Evolutionary conservation across 2,329 filamentous ascomycete species (phyloP).

Genomic region (Epichloe bromicola): DNA sequence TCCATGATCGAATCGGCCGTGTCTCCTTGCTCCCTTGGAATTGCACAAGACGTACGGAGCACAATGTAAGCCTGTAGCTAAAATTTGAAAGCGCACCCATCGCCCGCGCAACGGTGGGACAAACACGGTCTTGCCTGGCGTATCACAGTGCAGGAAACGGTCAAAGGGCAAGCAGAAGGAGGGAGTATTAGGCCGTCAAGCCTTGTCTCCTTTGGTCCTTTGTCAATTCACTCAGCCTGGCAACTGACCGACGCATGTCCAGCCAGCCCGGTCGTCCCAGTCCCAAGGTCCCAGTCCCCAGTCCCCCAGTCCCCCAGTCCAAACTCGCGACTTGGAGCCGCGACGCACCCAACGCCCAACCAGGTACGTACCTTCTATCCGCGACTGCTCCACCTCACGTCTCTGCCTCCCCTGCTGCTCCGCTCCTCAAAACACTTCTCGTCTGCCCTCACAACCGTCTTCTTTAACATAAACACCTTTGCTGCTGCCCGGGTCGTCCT

Average conservation of each 20-base stretch:
- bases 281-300: not conserved
- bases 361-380: conserved; percentile 9
- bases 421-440: conserved; percentile 25
- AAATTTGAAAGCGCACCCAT: not conserved
- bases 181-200: not conserved
- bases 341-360: conserved; percentile 1
- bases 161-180: not conserved
- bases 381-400: conserved; percentile 11
- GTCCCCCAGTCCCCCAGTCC: not conserved
- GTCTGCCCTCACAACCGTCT: conserved; percentile 19
- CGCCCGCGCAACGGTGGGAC: conserved; percentile 7
- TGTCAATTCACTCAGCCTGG: not conserved
- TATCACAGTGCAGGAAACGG: conserved; percentile 2
- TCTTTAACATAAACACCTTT: conserved; percentile 22
- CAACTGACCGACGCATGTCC: conserved; percentile 4
- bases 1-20: not conserved
- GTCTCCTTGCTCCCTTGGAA: not conserved
- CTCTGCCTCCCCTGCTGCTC: conserved; percentile 18
- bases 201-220: not conserved
- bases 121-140: conserved; percentile 4
- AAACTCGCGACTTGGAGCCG: conserved; percentile 6
- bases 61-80: not conserved
- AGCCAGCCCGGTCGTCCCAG: not conserved
- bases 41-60: not conserved
- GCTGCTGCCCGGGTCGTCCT: conserved; percentile 14